These are phyloP conservation scores for Yamadazyma epiphylla DNA, from an alignment of 1,139 yeast species.

Conservation along the genomic window DNA sequence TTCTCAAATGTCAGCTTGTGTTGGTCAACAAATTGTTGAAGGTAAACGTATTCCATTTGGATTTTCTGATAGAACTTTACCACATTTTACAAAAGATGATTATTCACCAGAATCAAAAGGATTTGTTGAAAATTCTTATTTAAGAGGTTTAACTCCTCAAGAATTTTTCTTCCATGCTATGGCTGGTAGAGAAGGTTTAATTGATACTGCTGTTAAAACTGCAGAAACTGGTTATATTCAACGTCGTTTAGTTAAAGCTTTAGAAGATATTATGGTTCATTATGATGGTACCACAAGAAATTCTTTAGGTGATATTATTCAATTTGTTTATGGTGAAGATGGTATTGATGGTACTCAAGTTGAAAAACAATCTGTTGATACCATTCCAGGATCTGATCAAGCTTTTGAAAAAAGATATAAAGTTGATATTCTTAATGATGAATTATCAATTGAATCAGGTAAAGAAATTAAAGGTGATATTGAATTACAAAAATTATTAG, in stretches of 20 bases:
- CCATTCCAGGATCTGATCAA: constrained; percentile 88
- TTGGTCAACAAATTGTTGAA: constrained; percentile 98
- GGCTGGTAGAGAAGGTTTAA: constrained; percentile 99
- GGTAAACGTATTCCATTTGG: constrained; percentile 99
- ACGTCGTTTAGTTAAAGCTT: constrained; percentile 96
- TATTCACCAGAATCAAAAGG: constrained; percentile 98
- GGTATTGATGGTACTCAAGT: constrained; percentile 98
- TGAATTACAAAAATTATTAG: constrained; percentile 73
- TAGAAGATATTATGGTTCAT: constrained; percentile 98
- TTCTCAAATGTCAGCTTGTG: constrained; percentile 99
- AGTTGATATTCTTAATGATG: constrained; percentile 78
- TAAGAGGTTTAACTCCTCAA: constrained; percentile 97
- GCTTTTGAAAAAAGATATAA: constrained; percentile 82
- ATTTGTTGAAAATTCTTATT: constrained; percentile 93
- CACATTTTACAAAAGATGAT: constrained; percentile 97
- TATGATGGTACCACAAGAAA: constrained; percentile 98
- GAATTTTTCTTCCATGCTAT: constrained; percentile 99
- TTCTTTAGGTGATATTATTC: constrained; percentile 93
- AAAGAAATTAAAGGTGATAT: constrained; percentile 89
- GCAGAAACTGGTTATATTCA: constrained; percentile 99
- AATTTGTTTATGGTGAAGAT: constrained; percentile 97
- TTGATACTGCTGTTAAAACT: constrained; percentile 97
- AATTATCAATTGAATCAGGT: constrained; percentile 75
- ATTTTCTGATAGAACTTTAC: constrained; percentile 90
- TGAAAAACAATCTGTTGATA: constrained; percentile 94